Evolutionary conservation across 495 filamentous ascomycete genomes (phyloP).

Genomic region (Daldinia vernicosa): DNA sequence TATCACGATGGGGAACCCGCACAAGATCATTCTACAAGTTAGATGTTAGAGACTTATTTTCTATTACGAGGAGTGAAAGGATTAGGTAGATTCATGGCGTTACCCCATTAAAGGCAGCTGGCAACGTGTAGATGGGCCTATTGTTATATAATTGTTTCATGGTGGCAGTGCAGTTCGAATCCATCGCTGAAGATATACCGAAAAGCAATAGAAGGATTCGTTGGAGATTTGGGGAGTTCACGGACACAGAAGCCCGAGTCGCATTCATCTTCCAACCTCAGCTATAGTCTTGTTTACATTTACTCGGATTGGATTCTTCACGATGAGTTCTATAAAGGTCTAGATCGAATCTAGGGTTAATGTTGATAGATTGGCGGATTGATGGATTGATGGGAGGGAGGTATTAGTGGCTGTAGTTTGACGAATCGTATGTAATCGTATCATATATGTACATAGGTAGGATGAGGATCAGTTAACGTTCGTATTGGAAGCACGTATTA

Average conservation of each 20-base stretch:
- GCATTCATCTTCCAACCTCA: not conserved
- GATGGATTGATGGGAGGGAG: too few species aligned
- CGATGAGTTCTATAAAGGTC: not conserved
- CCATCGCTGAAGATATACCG: conserved; percentile 1
- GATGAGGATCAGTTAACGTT: not conserved
- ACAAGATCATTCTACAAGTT: conserved; percentile 1
- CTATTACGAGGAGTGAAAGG: conserved; percentile 29
- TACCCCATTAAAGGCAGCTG: not conserved
- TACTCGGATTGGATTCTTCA: not conserved
- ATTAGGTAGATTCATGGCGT: conserved; percentile 13
- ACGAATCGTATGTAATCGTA: too few species aligned
- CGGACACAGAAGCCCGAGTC: not conserved
- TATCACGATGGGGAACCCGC: conserved; percentile 1
- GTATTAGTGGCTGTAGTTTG: too few species aligned
- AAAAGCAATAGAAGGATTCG: conserved; percentile 22
- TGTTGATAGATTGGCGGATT: not conserved
- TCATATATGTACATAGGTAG: too few species aligned
- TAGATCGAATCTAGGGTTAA: not conserved
- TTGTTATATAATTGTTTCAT: conserved; percentile 20
- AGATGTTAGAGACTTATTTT: conserved; percentile 2
- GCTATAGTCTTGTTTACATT: not conserved
- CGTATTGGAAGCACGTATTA: not conserved
- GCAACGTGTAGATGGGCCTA: conserved; percentile 4
- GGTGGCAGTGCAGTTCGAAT: conserved; percentile 5
- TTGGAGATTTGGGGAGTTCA: conserved; percentile 23